Evolutionary conservation across 306 rosid genomes (phyloP).

Genomic region (Trichosanthes truncata): DNA sequence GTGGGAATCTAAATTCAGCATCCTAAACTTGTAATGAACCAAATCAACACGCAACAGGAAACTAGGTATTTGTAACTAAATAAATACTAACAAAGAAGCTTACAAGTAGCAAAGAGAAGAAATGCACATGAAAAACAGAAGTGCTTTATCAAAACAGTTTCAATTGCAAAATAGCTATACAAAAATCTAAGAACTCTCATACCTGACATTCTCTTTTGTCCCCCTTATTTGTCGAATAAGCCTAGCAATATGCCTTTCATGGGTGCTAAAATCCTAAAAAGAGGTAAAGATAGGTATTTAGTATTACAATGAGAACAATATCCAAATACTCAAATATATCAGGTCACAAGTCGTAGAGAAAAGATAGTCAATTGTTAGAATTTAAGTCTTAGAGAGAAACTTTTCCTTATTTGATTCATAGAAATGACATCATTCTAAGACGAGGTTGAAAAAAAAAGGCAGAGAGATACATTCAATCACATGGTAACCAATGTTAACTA

Average conservation of each 20-base stretch:
- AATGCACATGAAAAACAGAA: not conserved
- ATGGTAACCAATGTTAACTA: not conserved
- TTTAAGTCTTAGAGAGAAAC: not conserved
- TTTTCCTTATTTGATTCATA: not conserved
- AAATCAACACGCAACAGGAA: not conserved
- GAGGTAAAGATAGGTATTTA: constrained; percentile 11
- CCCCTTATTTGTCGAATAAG: constrained; percentile 58
- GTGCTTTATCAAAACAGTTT: not conserved
- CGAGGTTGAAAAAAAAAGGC: not conserved
- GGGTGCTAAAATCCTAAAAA: constrained; percentile 46
- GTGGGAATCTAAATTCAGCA: not conserved
- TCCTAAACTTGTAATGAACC: not conserved
- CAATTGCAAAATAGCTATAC: not conserved
- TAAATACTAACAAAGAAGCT: not conserved
- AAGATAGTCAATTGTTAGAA: not conserved
- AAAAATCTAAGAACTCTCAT: not conserved
- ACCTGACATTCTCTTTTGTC: constrained; percentile 66
- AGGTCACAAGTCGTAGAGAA: not conserved
- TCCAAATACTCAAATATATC: not conserved
- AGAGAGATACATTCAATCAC: not conserved
- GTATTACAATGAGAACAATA: constrained; percentile 5
- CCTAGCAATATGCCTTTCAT: constrained; percentile 54
- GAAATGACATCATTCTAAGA: not conserved
- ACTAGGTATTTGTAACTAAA: not conserved
- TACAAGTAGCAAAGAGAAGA: not conserved